Base-by-base conservation (phyloP, 768 basidiomycete genomes). In the Pleurotus giganteus region DNA sequence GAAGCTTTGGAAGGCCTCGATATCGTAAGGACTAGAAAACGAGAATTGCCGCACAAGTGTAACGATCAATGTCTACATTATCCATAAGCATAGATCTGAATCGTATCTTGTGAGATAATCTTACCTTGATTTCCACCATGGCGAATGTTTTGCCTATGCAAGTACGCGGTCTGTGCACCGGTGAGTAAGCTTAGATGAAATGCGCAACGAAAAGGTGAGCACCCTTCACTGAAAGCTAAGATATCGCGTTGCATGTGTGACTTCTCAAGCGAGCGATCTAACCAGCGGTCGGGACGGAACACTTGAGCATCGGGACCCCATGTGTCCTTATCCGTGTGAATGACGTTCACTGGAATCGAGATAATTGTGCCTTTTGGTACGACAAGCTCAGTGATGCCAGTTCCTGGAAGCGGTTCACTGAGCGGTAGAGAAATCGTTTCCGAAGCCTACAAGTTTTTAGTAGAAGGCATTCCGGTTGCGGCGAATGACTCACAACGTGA, bases 261-360 rank as follows among this genome's bases (percentile, higher is more conserved):
- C 27, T 61, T 63, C 23, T 58, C 56, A 57, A 57, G 61, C 60
- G 68, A 72, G 54, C 68, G 69, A 47, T 76, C 73, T 9, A 85
- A 65, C 88, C 87, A 89, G 19, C 87, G 80, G 52, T 78, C 75
- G 2, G 86, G 86, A 21, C 80, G 71, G 63, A 86, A 89, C 12
- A 70, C 56, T 21, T 76, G 66, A 2, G 83, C 76, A 62, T 88
- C 83, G 4, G 73, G 61, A 4, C 87, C 87, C 87, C 88, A 89
- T 6, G 78, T 64, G 4, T 68, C 65, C 47, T 70, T 64, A 51
- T 85, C 79, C 28, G 64, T 74, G 55, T 86, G 84, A 15, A 81
- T 74, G 54, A 83, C 84, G 62, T 76, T 85, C 62, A 77, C 73
- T 1, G 77, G 84, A 56, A 85, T 80, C 13, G 69, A 72, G 27